Conservation (phyloP, 2,329 filamentous ascomycete genomes). For the Diplodia seriata region DNA sequence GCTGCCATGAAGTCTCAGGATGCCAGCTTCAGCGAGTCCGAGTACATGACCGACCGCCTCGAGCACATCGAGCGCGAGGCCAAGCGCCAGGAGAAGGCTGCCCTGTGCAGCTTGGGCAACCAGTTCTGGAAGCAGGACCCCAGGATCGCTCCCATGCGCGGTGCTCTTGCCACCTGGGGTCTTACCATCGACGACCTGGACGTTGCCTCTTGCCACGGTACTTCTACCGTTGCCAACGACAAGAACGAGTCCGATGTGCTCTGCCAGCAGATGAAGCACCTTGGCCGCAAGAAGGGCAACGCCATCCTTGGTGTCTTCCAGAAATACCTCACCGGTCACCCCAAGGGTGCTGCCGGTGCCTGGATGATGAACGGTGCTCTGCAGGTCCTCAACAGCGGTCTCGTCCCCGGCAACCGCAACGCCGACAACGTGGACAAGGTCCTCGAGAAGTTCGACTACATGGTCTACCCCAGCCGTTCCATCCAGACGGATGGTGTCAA, state of each 20-base stretch:
- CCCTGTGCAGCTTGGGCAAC: slow-evolving; percentile 91
- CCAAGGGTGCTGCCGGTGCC: slow-evolving; percentile 97
- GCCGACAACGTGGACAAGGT: slow-evolving; percentile 95
- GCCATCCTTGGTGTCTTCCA: slow-evolving; percentile 97
- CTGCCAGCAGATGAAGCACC: slow-evolving; percentile 92
- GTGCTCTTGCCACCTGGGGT: slow-evolving; percentile 96
- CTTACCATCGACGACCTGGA: slow-evolving; percentile 94
- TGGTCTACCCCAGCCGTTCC: slow-evolving; percentile 92
- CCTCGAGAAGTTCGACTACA: slow-evolving; percentile 98
- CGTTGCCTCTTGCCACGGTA: slow-evolving; percentile 98
- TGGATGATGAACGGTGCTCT: slow-evolving; percentile 99
- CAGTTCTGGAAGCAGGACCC: slow-evolving; percentile 98
- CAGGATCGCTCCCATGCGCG: slow-evolving; percentile 91
- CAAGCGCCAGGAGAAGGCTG: slow-evolving; percentile 88
- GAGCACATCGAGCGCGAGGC: slow-evolving; percentile 88
- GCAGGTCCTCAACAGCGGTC: slow-evolving; percentile 90
- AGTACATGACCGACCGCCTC: slow-evolving; percentile 85
- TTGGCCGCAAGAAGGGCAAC: slow-evolving; percentile 96
- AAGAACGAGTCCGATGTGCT: slow-evolving; percentile 99
- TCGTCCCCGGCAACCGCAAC: slow-evolving; percentile 95
- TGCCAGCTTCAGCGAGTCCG: slow-evolving; percentile 74
- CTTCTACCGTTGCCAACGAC: slow-evolving; percentile 97
- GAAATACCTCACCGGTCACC: slow-evolving; percentile 98
- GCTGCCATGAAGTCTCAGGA: slow-evolving; percentile 86
- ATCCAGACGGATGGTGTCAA: slow-evolving; percentile 99